Evolutionary conservation across 306 rosid species (phyloP).

Genomic region (Trifolium dubium): DNA sequence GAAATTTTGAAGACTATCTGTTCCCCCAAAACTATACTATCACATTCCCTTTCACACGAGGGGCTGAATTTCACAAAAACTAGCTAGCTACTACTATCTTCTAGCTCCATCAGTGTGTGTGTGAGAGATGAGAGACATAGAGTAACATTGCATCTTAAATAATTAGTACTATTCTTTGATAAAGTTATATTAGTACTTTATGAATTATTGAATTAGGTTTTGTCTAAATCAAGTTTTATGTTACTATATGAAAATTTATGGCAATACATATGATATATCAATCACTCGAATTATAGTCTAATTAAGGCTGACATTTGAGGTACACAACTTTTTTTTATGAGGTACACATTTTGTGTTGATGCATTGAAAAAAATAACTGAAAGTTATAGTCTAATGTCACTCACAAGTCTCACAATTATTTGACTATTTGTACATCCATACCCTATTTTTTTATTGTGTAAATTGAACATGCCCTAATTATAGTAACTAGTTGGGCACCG

Average conservation of each 20-base stretch:
- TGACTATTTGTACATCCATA: not conserved
- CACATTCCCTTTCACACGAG: slow-evolving; percentile 41
- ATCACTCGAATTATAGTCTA: not conserved
- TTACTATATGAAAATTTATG: not conserved
- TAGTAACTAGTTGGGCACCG: too few relatives aligned
- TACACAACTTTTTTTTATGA: not conserved
- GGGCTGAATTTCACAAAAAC: slow-evolving; percentile 40
- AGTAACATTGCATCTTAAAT: not conserved
- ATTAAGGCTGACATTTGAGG: not conserved
- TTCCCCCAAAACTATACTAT: slow-evolving; percentile 13
- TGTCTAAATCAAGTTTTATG: not conserved
- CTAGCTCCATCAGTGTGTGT: slow-evolving; percentile 18
- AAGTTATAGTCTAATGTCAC: too few relatives aligned
- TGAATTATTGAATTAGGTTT: slow-evolving; percentile 2
- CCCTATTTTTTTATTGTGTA: not conserved
- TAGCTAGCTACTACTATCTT: not conserved
- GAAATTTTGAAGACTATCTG: slow-evolving; percentile 53
- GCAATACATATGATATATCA: not conserved
- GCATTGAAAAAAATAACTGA: too few relatives aligned
- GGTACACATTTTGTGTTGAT: too few relatives aligned
- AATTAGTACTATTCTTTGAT: not conserved
- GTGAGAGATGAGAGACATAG: not conserved
- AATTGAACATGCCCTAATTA: not conserved
- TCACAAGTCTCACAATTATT: too few relatives aligned
- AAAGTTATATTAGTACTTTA: slow-evolving; percentile 6